Base-by-base conservation (phyloP, 139 green algal species). In the Tetradesmus lagerheimii region DNA sequence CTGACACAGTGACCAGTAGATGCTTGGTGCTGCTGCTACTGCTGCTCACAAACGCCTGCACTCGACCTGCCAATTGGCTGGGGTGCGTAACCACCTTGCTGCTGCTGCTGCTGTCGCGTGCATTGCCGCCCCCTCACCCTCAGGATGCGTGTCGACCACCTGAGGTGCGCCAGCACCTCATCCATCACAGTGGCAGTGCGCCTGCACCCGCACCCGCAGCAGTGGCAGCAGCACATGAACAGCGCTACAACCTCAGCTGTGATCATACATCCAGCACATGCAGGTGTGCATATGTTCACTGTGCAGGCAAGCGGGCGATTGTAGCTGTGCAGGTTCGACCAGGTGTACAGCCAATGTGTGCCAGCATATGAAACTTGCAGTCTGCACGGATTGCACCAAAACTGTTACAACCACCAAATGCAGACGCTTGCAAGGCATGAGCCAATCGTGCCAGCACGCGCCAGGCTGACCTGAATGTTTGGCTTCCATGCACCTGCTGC, bases 141-240 rank as follows among this genome's bases (percentile, higher is more conserved):
- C 29, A 80, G 25, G 29, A 88, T 80, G 57, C 57, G 83, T 16
- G 83, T 80, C 15, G 57, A 80, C 83, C 83, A 88, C 11, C 83
- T 57, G 6, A 81, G 23, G 67, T 81, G 85, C 34, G 85, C 64
- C 39, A 89, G 37, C 39, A 75, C 16, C 66, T 89, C 85, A 57
- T 89, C 85, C n/a, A 50, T 81, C 37, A 81, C 11, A 2, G 37
- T 81, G 25, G 64, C n/a, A 11, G 67, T 81, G 11, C 25, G 64
- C 80, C 80, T 71, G 57, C 20, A 71, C 20, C 45, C 11, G 11
- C 45, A 12, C 45, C n/a, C n/a, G n/a, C n/a, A n/a, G 5, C 47
- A 62, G 47, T 16, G 1, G 20, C 47, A 62, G 57, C 25, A n/a
- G 57, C 57, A 71, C 57, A 71, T 4, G 57, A 20, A 71, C 8